Evolutionary conservation across 2,329 filamentous ascomycete genomes (phyloP).

Genomic region (Xylaria sp.): DNA sequence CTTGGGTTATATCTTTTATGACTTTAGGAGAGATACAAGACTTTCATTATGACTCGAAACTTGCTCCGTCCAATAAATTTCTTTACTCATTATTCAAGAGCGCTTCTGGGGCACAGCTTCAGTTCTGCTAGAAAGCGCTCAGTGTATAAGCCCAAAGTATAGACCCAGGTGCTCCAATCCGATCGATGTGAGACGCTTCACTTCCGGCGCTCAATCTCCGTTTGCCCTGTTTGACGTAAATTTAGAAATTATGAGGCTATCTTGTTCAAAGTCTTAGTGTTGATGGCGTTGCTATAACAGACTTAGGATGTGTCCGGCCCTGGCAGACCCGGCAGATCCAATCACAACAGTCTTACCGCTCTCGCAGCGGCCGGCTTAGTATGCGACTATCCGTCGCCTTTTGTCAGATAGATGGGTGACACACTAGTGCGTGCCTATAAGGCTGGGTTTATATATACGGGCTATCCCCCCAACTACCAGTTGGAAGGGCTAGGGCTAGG

Average conservation of each 20-base stretch:
- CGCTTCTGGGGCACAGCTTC: background rate
- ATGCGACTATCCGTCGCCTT: constrained; percentile 28
- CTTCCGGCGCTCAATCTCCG: background rate
- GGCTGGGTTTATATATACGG: too few relatives aligned
- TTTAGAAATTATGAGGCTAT: background rate
- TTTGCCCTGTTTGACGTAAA: constrained; percentile 16
- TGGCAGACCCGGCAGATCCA: constrained; percentile 6
- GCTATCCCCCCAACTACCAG: too few relatives aligned
- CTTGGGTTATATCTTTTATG: too few relatives aligned
- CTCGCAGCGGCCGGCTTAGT: constrained; percentile 9
- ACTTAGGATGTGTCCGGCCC: constrained; percentile 10
- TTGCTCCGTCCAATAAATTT: background rate
- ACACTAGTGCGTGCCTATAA: too few relatives aligned
- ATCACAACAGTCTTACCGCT: constrained; percentile 7
- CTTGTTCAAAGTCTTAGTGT: too few relatives aligned
- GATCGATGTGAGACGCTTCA: constrained; percentile 10
- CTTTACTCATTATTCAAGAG: background rate
- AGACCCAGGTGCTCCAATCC: constrained; percentile 1
- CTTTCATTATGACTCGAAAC: background rate
- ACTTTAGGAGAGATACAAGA: too few relatives aligned
- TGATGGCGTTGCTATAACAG: background rate
- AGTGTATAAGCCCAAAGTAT: background rate
- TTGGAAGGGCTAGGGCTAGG: too few relatives aligned
- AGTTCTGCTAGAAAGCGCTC: too few relatives aligned
- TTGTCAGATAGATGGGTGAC: too few relatives aligned